Percentiles rank a stretch among this genome's conserved stretches.
These are phyloP conservation scores for Polyporus tsugae DNA, from an alignment of 1,284 basidiomycete genomes.

Conservation along the genomic window DNA sequence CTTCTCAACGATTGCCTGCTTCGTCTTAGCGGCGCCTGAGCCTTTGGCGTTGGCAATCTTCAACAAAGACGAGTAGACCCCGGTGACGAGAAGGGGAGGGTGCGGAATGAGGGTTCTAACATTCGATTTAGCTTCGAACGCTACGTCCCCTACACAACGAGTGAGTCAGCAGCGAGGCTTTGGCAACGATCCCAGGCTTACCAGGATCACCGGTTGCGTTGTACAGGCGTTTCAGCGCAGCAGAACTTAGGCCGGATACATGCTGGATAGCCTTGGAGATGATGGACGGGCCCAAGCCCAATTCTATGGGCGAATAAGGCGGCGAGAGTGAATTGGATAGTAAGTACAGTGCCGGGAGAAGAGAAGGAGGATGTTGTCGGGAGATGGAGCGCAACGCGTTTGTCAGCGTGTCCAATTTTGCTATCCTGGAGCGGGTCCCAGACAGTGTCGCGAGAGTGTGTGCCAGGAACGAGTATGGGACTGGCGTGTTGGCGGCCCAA, in stretches of 20 bases:
- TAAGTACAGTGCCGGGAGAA: slow-evolving; percentile 88
- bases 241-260: slow-evolving; percentile 79
- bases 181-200: slow-evolving; percentile 26
- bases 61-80: slow-evolving; percentile 72
- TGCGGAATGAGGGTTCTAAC: slow-evolving; percentile 81
- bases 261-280: slow-evolving; percentile 85
- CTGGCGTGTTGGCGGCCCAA: slow-evolving; percentile 50
- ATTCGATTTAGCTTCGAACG: slow-evolving; percentile 84
- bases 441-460: slow-evolving; percentile 79
- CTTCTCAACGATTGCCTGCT: slow-evolving; percentile 83
- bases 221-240: slow-evolving; percentile 73
- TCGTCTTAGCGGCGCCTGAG: slow-evolving; percentile 76
- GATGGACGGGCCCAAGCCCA: slow-evolving; percentile 80
- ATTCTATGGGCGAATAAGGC: slow-evolving; percentile 76
- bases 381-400: slow-evolving; percentile 82
- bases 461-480: slow-evolving; percentile 87
- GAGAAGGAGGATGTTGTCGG: slow-evolving; percentile 71
- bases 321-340: slow-evolving; percentile 89
- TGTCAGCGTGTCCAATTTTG: slow-evolving; percentile 83
- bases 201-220: slow-evolving; percentile 72
- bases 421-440: slow-evolving; percentile 83
- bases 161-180: slow-evolving; percentile 16
- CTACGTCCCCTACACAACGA: slow-evolving; percentile 70
- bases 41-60: slow-evolving; percentile 76
- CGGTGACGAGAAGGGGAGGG: slow-evolving; percentile 68